phyloP scores from a whole-genome alignment of 2,329 filamentous ascomycete genomes.

The Botryotinia narcissicola region DNA sequence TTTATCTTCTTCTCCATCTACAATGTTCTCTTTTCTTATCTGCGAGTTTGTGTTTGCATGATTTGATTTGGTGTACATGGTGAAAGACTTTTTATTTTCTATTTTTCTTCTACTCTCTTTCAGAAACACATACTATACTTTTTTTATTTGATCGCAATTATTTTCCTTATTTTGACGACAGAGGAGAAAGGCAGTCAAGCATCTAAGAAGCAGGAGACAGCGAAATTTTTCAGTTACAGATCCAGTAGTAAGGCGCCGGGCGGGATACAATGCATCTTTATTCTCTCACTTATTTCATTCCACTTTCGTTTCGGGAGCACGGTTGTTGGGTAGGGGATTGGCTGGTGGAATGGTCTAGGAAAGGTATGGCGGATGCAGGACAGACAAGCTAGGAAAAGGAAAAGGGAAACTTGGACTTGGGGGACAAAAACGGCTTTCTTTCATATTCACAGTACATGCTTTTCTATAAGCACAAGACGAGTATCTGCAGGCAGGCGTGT shows the following conservation, averaged over 20 bases:
- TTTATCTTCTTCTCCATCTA: slow-evolving; percentile 21
- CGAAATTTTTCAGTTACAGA: background rate
- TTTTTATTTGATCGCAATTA: background rate
- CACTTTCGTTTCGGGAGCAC: background rate
- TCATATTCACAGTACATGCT: background rate
- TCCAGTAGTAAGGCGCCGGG: background rate
- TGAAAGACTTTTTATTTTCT: slow-evolving; percentile 5
- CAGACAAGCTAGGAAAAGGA: background rate
- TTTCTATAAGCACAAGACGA: background rate
- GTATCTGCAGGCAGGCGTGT: slow-evolving; percentile 1
- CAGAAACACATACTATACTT: background rate
- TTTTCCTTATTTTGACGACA: background rate
- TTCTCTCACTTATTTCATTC: background rate
- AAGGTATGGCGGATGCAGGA: background rate
- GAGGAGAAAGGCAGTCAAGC: background rate
- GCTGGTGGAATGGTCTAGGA: background rate
- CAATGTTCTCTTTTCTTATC: background rate
- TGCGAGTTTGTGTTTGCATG: background rate
- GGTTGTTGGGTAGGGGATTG: background rate
- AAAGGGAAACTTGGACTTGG: background rate
- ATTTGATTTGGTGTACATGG: background rate
- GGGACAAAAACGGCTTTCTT: background rate
- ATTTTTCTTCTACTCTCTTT: background rate
- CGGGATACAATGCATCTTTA: slow-evolving; percentile 6
- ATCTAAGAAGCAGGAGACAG: background rate